Base-by-base conservation (phyloP, 1,139 yeast genomes). In the Suhomyces bribrorum region DNA sequence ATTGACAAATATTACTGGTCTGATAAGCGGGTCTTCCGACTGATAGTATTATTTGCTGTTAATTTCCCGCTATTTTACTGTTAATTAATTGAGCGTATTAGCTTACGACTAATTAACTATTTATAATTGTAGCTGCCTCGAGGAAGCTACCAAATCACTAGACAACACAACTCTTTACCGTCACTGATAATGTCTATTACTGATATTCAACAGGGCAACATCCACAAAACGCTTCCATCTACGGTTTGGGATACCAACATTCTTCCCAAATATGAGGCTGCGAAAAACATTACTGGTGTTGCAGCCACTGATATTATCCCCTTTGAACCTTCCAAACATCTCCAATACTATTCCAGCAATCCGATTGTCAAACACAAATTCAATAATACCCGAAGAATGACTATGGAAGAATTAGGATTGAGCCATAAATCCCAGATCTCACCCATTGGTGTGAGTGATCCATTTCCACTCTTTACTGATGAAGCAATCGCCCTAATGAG, bases 401-500 rank as follows among this genome's bases (percentile, higher is more conserved):
- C 81, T 4, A 64, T 77, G 69, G 69, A 61, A 35, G 78, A 75
- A 46, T 59, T 75, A 40, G 77, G 77, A 2, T 52, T 66, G 38
- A 46, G 66, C 14, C 44, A 52, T 41, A 56, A 59, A 24, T 56
- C 62, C 37, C 75, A 69, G 54, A 72, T 77, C 38, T 68, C 76
- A 20, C 67, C 66, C 3, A 65, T 75, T 50, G 82, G 80, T 7
- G 82, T 75, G 11, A 62, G 73, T 39, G 79, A 75, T 39, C 81
- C 83, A 1, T 78, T 78, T 56, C 80, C 80, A 3, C 61, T 78
- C 23, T 78, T 78, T 54, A 76, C 81, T 1, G 73, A 73, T 26
- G 82, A 77, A 46, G 83, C 83, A 1, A 61, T 77, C 36, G 66
- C 64, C 16, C 70, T 78, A 29, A 77, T 78, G 83, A 72, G 74